Conservation (phyloP, 1,284 basidiomycete genomes). For the Kwoniella shivajii region DNA sequence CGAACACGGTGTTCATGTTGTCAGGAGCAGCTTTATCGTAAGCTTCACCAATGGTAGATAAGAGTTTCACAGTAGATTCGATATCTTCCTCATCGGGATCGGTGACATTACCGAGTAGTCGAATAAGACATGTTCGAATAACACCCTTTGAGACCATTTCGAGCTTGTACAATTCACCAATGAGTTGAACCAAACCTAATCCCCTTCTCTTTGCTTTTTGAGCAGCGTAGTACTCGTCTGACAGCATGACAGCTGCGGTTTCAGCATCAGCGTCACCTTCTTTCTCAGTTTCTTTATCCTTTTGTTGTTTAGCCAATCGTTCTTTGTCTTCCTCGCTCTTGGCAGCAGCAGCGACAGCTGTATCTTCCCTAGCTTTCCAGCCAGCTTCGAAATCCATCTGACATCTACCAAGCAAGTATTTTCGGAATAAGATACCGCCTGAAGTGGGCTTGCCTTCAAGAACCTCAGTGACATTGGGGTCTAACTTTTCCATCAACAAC, state of each 20-base stretch:
- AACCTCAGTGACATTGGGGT: conserved; percentile 82
- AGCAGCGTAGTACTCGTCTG: conserved; percentile 94
- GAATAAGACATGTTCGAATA: conserved; percentile 96
- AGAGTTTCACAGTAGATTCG: conserved; percentile 89
- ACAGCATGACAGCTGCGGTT: conserved; percentile 71
- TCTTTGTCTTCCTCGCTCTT: conserved; percentile 62
- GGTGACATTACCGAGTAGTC: conserved; percentile 85
- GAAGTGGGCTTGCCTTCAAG: conserved; percentile 80
- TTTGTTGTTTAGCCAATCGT: conserved; percentile 57
- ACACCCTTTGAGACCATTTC: conserved; percentile 92
- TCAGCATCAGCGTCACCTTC: conserved; percentile 37
- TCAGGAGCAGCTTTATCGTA: conserved; percentile 72
- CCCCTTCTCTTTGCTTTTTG: conserved; percentile 97
- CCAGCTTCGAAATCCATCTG: conserved; percentile 94
- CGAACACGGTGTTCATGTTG: conserved; percentile 92
- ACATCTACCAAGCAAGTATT: conserved; percentile 89
- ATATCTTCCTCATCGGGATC: conserved; percentile 98
- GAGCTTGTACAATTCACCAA: conserved; percentile 96
- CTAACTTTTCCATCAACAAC: conserved; percentile 90
- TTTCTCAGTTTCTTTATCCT: conserved; percentile 48
- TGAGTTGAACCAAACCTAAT: conserved; percentile 95
- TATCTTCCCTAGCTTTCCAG: conserved; percentile 62
- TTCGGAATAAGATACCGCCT: conserved; percentile 83
- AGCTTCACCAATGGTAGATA: conserved; percentile 81
- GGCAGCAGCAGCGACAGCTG: conserved; percentile 59